These are phyloP conservation scores for Fomes fomentarius DNA, from an alignment of 1,284 basidiomycete genomes.

Conservation along the genomic window DNA sequence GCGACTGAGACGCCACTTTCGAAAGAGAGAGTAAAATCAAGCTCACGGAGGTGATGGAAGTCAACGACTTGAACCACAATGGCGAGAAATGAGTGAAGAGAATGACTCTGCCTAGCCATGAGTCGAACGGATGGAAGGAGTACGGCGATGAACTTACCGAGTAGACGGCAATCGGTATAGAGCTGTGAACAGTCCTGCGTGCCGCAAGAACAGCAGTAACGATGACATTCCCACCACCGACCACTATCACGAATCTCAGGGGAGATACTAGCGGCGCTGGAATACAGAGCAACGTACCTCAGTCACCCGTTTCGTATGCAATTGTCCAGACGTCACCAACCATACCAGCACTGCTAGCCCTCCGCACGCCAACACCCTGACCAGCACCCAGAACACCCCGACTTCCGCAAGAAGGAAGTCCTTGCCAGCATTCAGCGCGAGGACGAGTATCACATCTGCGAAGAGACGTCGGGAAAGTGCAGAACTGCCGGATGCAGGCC, in stretches of 20 bases:
- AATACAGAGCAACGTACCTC: constrained; percentile 48
- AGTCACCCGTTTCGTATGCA: constrained; percentile 53
- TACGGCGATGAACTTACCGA: constrained; percentile 46
- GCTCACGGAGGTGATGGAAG: constrained; percentile 51
- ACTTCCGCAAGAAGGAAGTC: constrained; percentile 68
- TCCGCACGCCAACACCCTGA: constrained; percentile 68
- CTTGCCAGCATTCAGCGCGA: constrained; percentile 64
- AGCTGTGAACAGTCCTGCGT: constrained; percentile 61
- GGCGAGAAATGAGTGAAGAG: constrained; percentile 69
- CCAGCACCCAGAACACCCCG: constrained; percentile 73
- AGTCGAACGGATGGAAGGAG: not conserved
- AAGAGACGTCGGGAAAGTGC: constrained; percentile 58
- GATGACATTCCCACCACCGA: constrained; percentile 68
- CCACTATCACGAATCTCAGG: constrained; percentile 51
- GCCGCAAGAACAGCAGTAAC: constrained; percentile 66
- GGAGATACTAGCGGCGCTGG: too few species aligned
- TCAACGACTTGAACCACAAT: constrained; percentile 59
- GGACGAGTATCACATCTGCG: constrained; percentile 62
- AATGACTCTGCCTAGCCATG: constrained; percentile 50
- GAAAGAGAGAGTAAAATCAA: not conserved
- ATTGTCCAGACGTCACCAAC: constrained; percentile 55
- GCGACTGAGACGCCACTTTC: not conserved
- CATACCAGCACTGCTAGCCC: constrained; percentile 61
- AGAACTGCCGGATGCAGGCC: constrained; percentile 31
- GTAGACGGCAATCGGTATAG: constrained; percentile 65